Evolutionary conservation across 768 basidiomycete species (phyloP).

Genomic region (Paxillus ammoniavirescens): DNA sequence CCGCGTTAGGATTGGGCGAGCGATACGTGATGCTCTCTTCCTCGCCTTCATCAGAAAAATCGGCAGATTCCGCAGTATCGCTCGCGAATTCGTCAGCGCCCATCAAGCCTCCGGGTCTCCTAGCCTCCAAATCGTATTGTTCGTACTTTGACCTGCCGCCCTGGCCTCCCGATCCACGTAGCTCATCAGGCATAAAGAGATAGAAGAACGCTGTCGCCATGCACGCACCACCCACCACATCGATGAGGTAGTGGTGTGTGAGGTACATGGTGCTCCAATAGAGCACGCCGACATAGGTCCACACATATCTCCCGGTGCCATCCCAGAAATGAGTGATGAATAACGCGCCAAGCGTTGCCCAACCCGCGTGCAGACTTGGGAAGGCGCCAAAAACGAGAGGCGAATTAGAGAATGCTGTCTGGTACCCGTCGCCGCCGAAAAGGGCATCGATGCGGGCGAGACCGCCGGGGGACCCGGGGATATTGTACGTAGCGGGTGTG

Average conservation of each 20-base stretch:
- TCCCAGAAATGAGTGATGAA: slow-evolving; percentile 97
- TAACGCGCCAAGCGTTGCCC: slow-evolving; percentile 88
- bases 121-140: slow-evolving; percentile 69
- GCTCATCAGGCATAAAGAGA: slow-evolving; percentile 78
- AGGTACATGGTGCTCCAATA: slow-evolving; percentile 99
- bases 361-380: slow-evolving; percentile 89
- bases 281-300: slow-evolving; percentile 80
- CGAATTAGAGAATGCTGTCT: slow-evolving; percentile 75
- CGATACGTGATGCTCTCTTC: slow-evolving; percentile 69
- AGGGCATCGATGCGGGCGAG: slow-evolving; percentile 89
- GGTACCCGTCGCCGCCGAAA: slow-evolving; percentile 76
- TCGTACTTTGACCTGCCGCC: slow-evolving; percentile 61
- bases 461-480: slow-evolving; percentile 92
- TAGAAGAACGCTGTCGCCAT: slow-evolving; percentile 88
- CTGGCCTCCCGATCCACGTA: slow-evolving; percentile 55
- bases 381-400: slow-evolving; percentile 98
- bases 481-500: slow-evolving; percentile 89
- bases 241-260: slow-evolving; percentile 97
- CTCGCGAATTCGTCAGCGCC: slow-evolving; percentile 33
- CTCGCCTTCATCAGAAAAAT: slow-evolving; percentile 63
- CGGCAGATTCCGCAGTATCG: slow-evolving; percentile 44
- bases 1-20: slow-evolving; percentile 48
- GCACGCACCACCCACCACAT: slow-evolving; percentile 92
- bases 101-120: slow-evolving; percentile 25
- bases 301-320: slow-evolving; percentile 59